Evolutionary conservation across 768 basidiomycete species (phyloP).

Genomic region (Leccinum pellstonianum): DNA sequence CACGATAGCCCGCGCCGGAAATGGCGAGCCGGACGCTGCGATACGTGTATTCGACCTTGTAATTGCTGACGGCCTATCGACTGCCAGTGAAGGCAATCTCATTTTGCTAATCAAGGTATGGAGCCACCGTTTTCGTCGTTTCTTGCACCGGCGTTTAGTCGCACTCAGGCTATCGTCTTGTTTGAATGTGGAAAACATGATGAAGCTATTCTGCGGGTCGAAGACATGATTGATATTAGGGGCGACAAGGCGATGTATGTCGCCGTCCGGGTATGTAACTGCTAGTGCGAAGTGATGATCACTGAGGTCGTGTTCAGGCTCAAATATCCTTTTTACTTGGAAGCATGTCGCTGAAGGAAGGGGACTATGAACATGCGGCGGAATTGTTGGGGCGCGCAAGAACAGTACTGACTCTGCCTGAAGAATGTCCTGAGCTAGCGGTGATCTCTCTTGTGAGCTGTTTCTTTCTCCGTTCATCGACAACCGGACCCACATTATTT

Average conservation of each 20-base stretch:
- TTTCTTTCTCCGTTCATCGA: background rate
- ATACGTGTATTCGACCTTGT: slow-evolving; percentile 12
- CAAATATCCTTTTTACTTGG: slow-evolving; percentile 4
- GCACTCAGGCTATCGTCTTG: slow-evolving; percentile 3
- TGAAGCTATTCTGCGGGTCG: slow-evolving; percentile 8
- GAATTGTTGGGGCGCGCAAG: background rate
- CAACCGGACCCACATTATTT: background rate
- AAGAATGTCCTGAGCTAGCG: background rate
- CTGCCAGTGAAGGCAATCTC: slow-evolving; percentile 4
- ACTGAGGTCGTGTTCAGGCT: background rate
- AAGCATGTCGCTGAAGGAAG: background rate
- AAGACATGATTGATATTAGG: background rate
- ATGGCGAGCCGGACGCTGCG: slow-evolving; percentile 5
- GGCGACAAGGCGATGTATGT: background rate
- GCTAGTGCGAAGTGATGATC: background rate
- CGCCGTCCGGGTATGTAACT: slow-evolving; percentile 5
- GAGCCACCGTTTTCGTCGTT: rapidly evolving
- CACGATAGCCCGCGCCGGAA: background rate
- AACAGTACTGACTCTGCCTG: background rate
- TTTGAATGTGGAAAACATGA: slow-evolving; percentile 10
- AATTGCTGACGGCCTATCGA: background rate
- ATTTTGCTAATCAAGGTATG: slow-evolving; percentile 15
- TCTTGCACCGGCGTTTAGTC: background rate
- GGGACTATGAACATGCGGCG: background rate
- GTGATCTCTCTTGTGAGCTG: slow-evolving; percentile 12